These are phyloP conservation scores for Leersia perrieri DNA, from an alignment of 176 grass and related monocot species.

Conservation along the genomic window DNA sequence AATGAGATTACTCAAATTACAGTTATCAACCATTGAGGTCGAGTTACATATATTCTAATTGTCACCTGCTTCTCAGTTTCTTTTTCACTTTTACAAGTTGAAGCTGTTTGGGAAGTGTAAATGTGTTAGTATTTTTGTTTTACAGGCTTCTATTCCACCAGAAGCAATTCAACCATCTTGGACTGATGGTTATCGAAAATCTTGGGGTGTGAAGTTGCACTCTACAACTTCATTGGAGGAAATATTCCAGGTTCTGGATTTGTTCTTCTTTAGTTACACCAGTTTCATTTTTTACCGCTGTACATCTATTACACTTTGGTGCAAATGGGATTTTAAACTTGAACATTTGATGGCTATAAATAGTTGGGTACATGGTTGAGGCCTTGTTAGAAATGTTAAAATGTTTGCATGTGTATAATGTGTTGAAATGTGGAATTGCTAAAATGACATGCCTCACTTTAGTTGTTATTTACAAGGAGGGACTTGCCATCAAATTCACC, in stretches of 20 bases:
- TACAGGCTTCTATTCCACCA: slow-evolving; percentile 69
- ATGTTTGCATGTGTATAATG: not conserved
- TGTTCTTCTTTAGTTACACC: slow-evolving; percentile 16
- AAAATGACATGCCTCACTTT: not conserved
- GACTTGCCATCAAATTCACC: slow-evolving; percentile 15
- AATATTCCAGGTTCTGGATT: slow-evolving; percentile 61
- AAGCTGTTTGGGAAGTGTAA: slow-evolving; percentile 26
- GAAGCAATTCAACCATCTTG: slow-evolving; percentile 85
- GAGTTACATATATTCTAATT: slow-evolving; percentile 7
- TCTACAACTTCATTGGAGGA: slow-evolving; percentile 62
- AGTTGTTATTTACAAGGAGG: slow-evolving; percentile 9
- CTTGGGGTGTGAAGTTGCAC: slow-evolving; percentile 81
- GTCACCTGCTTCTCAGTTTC: slow-evolving; percentile 24
- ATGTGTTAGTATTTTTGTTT: slow-evolving; percentile 34
- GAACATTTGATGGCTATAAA: slow-evolving; percentile 18
- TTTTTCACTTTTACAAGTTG: slow-evolving; percentile 4
- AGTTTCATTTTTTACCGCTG: slow-evolving; percentile 4
- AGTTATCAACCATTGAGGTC: slow-evolving; percentile 78
- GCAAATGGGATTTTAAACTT: not conserved
- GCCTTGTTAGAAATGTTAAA: slow-evolving; percentile 13
- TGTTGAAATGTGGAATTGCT: slow-evolving; percentile 20
- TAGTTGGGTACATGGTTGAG: slow-evolving; percentile 10
- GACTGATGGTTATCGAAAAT: slow-evolving; percentile 83
- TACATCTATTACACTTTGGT: slow-evolving; percentile 1
- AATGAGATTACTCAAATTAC: slow-evolving; percentile 76